phyloP scores from a whole-genome alignment of 2,329 filamentous ascomycete genomes.

The Cordyceps militaris region DNA sequence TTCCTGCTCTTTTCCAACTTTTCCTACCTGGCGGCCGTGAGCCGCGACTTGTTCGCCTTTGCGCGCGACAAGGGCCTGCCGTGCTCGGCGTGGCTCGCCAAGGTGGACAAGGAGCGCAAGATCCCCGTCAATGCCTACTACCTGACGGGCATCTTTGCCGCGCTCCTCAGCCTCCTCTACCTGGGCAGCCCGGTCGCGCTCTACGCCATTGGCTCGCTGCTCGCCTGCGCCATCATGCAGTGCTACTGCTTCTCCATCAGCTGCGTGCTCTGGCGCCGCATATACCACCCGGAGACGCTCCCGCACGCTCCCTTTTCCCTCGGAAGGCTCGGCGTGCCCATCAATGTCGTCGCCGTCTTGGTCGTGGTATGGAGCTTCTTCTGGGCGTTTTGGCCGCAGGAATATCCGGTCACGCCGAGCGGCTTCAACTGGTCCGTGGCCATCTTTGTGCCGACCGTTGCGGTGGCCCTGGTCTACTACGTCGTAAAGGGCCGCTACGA shows the following conservation, averaged over 20 bases:
- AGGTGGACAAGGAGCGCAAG: constrained; percentile 7
- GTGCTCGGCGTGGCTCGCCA: constrained; percentile 7
- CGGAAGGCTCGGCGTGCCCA: constrained; percentile 12
- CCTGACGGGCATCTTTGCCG: constrained; percentile 1
- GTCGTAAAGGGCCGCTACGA: constrained; percentile 1
- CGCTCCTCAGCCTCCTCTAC: constrained; percentile 13
- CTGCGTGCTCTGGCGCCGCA: constrained; percentile 15
- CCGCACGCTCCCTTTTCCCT: constrained; percentile 13
- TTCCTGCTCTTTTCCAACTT: constrained; percentile 13
- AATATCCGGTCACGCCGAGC: constrained; percentile 11
- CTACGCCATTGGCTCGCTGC: constrained; percentile 15
- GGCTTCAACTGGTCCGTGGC: constrained; percentile 15
- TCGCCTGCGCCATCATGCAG: constrained; percentile 13
- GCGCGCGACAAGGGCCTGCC: constrained; percentile 13
- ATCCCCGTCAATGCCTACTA: constrained; percentile 13
- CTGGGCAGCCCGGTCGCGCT: constrained; percentile 16
- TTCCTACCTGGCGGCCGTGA: constrained; percentile 14
- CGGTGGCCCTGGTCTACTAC: constrained; percentile 12
- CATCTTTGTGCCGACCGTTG: constrained; percentile 10
- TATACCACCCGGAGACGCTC: constrained; percentile 14
- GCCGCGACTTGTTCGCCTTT: constrained; percentile 13
- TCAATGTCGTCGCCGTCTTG: constrained; percentile 10
- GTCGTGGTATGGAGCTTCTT: constrained; percentile 14
- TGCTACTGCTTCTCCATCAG: constrained; percentile 14
- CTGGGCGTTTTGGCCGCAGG: constrained; percentile 16